Conservation (phyloP, 352 stramenopile genomes). For the Phytophthora pinifolia region DNA sequence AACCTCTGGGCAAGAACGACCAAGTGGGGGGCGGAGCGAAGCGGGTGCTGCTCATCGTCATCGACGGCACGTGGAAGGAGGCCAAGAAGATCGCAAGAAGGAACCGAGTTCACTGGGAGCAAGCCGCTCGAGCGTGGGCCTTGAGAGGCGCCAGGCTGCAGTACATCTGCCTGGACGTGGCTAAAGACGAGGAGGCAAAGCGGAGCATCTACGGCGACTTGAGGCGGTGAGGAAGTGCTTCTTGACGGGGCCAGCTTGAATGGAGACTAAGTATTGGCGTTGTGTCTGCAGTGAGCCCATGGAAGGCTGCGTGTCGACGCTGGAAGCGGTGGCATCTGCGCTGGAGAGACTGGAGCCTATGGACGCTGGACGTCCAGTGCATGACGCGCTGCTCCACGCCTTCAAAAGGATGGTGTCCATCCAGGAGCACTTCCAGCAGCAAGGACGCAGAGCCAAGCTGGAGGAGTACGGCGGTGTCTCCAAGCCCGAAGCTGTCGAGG, state of each 20-base stretch:
- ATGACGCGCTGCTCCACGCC: conserved; percentile 36
- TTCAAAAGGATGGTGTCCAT: conserved; percentile 64
- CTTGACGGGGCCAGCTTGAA: too few species aligned
- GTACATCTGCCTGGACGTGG: conserved; percentile 49
- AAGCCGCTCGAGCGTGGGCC: conserved; percentile 28
- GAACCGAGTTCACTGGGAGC: conserved; percentile 43
- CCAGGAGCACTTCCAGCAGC: conserved; percentile 47
- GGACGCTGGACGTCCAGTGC: conserved; percentile 12
- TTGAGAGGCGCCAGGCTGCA: conserved; percentile 31
- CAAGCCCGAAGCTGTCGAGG: conserved; percentile 39
- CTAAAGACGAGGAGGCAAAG: not conserved
- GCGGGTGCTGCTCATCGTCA: conserved; percentile 52
- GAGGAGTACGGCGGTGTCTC: conserved; percentile 39
- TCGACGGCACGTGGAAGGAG: conserved; percentile 83
- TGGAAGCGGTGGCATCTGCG: conserved; percentile 64
- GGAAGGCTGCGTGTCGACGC: conserved; percentile 70
- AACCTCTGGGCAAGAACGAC: conserved; percentile 15
- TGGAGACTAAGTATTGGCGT: not conserved
- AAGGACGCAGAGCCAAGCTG: conserved; percentile 32
- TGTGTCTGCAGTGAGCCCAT: conserved; percentile 57
- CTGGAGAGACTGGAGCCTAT: conserved; percentile 45
- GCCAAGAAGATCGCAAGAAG: conserved; percentile 76
- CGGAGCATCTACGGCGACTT: conserved; percentile 70
- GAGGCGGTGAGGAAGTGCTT: conserved; percentile 27
- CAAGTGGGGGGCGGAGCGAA: not conserved